Evolutionary conservation across 495 filamentous ascomycete species (phyloP), one percentile per base, ranked within the genome.

Genomic region (Daldinia decipiens): DNA sequence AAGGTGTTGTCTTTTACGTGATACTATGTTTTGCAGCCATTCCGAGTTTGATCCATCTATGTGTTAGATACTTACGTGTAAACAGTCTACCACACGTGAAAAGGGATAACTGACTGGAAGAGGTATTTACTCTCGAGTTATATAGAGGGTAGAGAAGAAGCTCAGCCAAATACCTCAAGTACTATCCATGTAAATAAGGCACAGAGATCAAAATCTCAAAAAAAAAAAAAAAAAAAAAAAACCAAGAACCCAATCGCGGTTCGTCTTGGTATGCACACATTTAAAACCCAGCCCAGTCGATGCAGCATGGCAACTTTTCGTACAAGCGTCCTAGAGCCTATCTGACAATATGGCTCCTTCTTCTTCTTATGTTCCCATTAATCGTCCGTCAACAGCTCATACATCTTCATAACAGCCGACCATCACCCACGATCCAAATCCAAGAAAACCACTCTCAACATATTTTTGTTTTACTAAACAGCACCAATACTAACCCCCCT

Each of bases 351-450:
- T 7, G 26, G n/a, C 24, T 21, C 47, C 4, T 52, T 52, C n/a
- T n/a, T n/a, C 19, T 52, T 52, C 50, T 17, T 31, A 31, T 53
- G 26, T n/a, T 29, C 50, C 27, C 50, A 53, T 31, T 53, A 27
- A n/a, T 53, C 50, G 26, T 29, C 50, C 50, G 31, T 53, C 43
- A 47, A 24, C 15, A 27, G 12, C 26, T 53, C 50, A 31, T 53
- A 29, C 26, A 53, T 29, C 50, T 15, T 5, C 3, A 27, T 26
- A 31, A 52, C 3, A 31, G 26, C 27, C 5, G 5, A n/a, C 9
- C 6, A n/a, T 3, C 6, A 9, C 27, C 50, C 26, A 31, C 26
- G 15, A 53, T n/a, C 26, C 26, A 53, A 31, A 53, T 53, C 50
- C 50, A 31, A 53, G 4, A 50, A 50, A n/a, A 17, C 13, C 13